Percentiles rank a stretch among this genome's conserved stretches.
Conservation (phyloP, 345 rosid species). For the Populus davidiana region DNA sequence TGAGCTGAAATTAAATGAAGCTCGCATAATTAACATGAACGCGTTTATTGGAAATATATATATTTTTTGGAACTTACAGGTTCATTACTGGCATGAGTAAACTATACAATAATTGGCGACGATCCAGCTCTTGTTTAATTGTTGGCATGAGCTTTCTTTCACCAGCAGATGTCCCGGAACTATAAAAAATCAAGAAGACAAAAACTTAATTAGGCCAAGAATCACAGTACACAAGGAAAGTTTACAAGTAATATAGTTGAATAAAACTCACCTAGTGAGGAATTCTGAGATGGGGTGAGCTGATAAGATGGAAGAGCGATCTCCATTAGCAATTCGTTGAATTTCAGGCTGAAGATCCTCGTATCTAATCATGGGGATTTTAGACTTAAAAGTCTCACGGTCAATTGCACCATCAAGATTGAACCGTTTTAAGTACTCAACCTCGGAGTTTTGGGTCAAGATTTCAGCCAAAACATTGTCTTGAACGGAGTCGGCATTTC, state of each 20-base stretch:
- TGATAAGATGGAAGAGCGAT: constrained; percentile 65
- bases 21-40: not conserved
- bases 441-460: constrained; percentile 47
- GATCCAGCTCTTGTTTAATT: constrained; percentile 84
- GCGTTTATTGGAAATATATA: not conserved
- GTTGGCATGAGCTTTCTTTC: constrained; percentile 99
- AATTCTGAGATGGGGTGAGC: constrained; percentile 70
- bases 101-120: constrained; percentile 86
- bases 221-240: not conserved
- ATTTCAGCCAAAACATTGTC: constrained; percentile 53
- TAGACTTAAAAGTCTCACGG: constrained; percentile 51
- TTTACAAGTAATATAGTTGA: not conserved
- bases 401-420: constrained; percentile 52
- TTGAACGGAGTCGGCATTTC: constrained; percentile 50
- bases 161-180: constrained; percentile 98
- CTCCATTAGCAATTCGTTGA: constrained; percentile 74
- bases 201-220: not conserved
- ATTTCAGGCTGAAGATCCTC: constrained; percentile 71
- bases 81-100: constrained; percentile 99
- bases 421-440: constrained; percentile 60
- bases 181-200: constrained; percentile 17
- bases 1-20: constrained; percentile 11
- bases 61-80: constrained; percentile 49
- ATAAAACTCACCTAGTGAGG: constrained; percentile 59
- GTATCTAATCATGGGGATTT: constrained; percentile 58